Evolutionary conservation across 2,329 filamentous ascomycete species (phyloP), one percentile per base, ranked within the genome.

Genomic region (Colletotrichum falcatum): DNA sequence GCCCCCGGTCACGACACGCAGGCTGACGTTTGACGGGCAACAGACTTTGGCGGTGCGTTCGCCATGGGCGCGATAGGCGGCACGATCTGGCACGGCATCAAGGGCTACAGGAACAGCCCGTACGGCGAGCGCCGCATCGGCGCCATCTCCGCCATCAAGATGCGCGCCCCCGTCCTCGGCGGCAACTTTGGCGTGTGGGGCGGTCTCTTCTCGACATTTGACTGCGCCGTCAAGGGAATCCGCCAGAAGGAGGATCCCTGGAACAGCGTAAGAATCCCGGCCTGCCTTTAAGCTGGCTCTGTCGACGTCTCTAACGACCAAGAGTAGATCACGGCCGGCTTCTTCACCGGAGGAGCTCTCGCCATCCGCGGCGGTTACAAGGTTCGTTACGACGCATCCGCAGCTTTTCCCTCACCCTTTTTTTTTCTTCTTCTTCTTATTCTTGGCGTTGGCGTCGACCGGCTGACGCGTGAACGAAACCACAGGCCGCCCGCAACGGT

Each of bases 121-220:
- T 94, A 97, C 81, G 96, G 96, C 80, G 96, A 99, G 86, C 90
- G 96, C 80, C 89, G 95, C 81, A 95, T 98, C 86, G 96, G 96
- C 80, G 94, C 96, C 76, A 88, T 99, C 83, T 98, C 95, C 77
- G 96, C 96, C 71, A 94, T 99, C 84, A 99, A 99, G 88, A 95
- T 96, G 79, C 92, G 96, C 79, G 96, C 96, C 51, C 96, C 96
- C 2, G 95, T 98, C 42, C 89, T 98, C 58, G 96, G 96, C 78
- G 96, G 96, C 78, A 99, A 99, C 87, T 99, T 98, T 77, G 95
- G 95, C 77, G 94, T 97, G 67, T 98, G 96, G 95, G 95, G 96
- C 79, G 96, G 96, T 75, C 86, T 98, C 68, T 98, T 98, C 87
- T 94, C 91, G 18, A 49, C 94, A 72, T 98, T 95, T 79, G 96